Conservation (phyloP, 1,284 basidiomycete species). For the Puccinia coronata region DNA sequence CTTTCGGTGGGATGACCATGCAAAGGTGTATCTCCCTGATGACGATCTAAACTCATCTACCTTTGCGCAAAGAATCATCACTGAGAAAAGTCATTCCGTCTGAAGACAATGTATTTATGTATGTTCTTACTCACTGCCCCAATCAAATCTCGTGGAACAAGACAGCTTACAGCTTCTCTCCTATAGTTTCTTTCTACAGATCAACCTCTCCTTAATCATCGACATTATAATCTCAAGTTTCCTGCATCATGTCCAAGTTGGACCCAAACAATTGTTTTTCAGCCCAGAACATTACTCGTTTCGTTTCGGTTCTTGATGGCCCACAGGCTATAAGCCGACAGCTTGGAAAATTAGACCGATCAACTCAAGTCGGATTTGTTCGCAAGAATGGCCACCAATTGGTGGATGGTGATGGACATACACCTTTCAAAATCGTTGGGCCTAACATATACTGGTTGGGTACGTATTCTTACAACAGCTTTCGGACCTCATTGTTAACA, state of each 20-base stretch:
- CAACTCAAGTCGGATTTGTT: slow-evolving; percentile 2
- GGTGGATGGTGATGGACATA: slow-evolving; percentile 7
- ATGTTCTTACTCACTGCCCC: no score
- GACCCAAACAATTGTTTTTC: slow-evolving; percentile 30
- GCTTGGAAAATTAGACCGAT: neutral
- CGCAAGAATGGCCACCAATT: slow-evolving; percentile 5
- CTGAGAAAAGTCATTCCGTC: no score
- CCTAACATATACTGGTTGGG: slow-evolving; percentile 60
- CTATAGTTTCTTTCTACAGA: neutral
- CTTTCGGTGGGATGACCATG: no score
- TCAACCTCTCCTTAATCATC: neutral
- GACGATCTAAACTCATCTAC: no score
- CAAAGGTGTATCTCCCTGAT: no score
- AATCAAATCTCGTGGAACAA: no score
- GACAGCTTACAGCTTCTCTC: neutral
- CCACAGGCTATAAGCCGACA: neutral
- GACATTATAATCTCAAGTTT: neutral
- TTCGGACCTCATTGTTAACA: no score
- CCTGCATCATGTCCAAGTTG: slow-evolving; percentile 1
- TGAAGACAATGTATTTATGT: no score
- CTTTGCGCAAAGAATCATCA: no score
- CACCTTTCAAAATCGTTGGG: slow-evolving; percentile 54
- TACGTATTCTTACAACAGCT: slow-evolving; percentile 47
- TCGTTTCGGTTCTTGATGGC: slow-evolving; percentile 12
- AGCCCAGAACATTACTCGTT: slow-evolving; percentile 21